A percentile compares a stretch with the other conserved stretches of the same genome.
These are phyloP conservation scores for Agroathelia rolfsii DNA, from an alignment of 1,284 basidiomycete species.

Conservation along the genomic window DNA sequence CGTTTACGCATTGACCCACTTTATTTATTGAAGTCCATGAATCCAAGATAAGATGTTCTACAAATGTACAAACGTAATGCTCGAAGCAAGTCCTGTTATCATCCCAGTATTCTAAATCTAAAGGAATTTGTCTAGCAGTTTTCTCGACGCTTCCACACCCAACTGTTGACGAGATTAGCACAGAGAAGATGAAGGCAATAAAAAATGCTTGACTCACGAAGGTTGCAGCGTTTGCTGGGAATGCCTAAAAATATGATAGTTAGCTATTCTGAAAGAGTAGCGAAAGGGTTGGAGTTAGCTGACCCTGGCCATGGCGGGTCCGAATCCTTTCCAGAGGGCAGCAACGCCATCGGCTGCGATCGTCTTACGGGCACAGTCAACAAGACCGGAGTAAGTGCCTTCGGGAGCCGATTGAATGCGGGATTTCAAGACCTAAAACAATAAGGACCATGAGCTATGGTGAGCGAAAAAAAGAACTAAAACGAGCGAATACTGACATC, in stretches of 20 bases:
- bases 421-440: slow-evolving; percentile 92
- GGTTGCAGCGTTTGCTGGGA: slow-evolving; percentile 93
- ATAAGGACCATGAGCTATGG: slow-evolving; percentile 13
- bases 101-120: too few species aligned
- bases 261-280: slow-evolving; percentile 6
- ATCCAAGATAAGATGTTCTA: too few species aligned
- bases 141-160: slow-evolving; percentile 74
- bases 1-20: too few species aligned
- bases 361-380: slow-evolving; percentile 90
- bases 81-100: too few species aligned
- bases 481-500: slow-evolving; percentile 50
- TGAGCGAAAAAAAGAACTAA: slow-evolving; percentile 5
- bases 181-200: slow-evolving; percentile 7
- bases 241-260: slow-evolving; percentile 41
- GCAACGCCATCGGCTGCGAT: slow-evolving; percentile 84
- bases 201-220: slow-evolving; percentile 53
- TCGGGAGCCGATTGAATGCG: slow-evolving; percentile 93
- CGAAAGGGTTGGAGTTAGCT: slow-evolving; percentile 17
- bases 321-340: slow-evolving; percentile 96
- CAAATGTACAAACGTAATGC: too few species aligned
- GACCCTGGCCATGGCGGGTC: slow-evolving; percentile 91
- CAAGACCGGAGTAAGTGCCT: slow-evolving; percentile 89
- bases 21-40: too few species aligned
- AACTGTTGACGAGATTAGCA: slow-evolving; percentile 34
- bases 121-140: slow-evolving; percentile 58